These are phyloP conservation scores for Tinospora cordifolia DNA, from an alignment of 164 flowering plant species.

Conservation along the genomic window DNA sequence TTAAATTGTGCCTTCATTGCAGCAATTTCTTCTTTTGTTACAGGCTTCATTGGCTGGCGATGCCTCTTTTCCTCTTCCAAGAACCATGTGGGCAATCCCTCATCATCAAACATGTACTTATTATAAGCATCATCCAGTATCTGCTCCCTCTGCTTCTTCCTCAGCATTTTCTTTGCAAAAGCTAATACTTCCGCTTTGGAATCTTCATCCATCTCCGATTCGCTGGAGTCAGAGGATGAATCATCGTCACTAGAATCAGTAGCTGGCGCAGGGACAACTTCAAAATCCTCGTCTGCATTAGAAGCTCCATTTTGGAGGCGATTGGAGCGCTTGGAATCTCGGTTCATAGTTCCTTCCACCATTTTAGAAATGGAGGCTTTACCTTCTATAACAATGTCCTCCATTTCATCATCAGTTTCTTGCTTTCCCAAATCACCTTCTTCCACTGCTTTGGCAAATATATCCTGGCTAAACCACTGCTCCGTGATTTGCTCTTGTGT, in stretches of 20 bases:
- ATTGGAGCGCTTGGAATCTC: conserved; percentile 8
- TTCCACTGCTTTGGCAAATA: conserved; percentile 61
- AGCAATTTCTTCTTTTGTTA: conserved; percentile 77
- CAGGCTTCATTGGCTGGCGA: conserved; percentile 54
- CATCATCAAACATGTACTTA: conserved; percentile 76
- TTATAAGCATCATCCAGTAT: conserved; percentile 85
- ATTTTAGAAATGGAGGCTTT: conserved; percentile 19
- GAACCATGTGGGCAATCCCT: conserved; percentile 82
- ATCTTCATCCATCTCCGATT: conserved; percentile 53
- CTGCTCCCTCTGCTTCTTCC: conserved; percentile 74
- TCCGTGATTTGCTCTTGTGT: conserved; percentile 60
- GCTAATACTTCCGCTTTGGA: conserved; percentile 77
- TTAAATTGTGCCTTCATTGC: conserved; percentile 84
- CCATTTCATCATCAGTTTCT: conserved; percentile 69
- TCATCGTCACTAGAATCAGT: conserved; percentile 75
- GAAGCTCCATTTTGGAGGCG: conserved; percentile 13
- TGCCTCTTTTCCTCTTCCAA: conserved; percentile 75
- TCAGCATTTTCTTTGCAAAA: conserved; percentile 72
- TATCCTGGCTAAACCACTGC: conserved; percentile 86
- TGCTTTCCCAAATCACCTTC: conserved; percentile 36
- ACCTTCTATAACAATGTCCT: conserved; percentile 32
- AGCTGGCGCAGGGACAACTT: conserved; percentile 76
- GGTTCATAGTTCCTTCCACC: conserved; percentile 18
- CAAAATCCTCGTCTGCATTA: conserved; percentile 58
- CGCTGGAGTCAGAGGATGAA: conserved; percentile 37